Evolutionary conservation across 1,284 basidiomycete species (phyloP), one percentile per base, ranked within the genome.

Genomic region (Ceratobasidium papillatum): DNA sequence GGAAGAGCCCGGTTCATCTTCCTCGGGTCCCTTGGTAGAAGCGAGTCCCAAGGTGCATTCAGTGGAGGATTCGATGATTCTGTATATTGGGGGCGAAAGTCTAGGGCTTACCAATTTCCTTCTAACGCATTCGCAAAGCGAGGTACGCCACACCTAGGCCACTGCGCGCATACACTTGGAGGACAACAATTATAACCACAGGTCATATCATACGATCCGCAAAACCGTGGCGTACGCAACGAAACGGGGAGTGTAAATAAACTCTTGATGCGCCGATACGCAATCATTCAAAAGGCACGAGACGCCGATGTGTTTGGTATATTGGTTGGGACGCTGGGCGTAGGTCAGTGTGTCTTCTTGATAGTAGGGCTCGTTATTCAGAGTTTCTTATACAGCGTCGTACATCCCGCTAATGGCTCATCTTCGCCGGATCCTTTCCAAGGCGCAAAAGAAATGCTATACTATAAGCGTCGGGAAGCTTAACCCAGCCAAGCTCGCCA

Each of bases 401-500:
- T 97, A 97, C 76, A 87, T 95, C 0, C 91, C 94, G 0, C 85
- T 97, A 1, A 91, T 98, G 76, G 86, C 87, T 0, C 89, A 94
- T 79, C 86, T 98, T 9, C 91, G 96, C 1, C 80, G 83, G 12
- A 83, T 91, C 17, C 86, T 98, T 59, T 82, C 85, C 0, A 85
- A 84, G 49, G 86, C 89, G 0, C 88, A 88, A 76, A 95, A 95
- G 83, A 98, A 98, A 81, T 91, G 89, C 77, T 99, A 99, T 82
- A 98, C 97, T 0, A 90, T 99, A 78, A 94, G 91, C 63, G 97
- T 99, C 0, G 98, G 98, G 38, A 96, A 98, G 82, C 87, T 98
- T 74, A 98, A 95, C 79, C 97, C 97, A 0, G 90, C 96, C 19
- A 99, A 99, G 80, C 86, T 99, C 41, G 97, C 92, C 12, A 99